phyloP scores from a whole-genome alignment of 805 yeast species.

The Pichia manshurica region DNA sequence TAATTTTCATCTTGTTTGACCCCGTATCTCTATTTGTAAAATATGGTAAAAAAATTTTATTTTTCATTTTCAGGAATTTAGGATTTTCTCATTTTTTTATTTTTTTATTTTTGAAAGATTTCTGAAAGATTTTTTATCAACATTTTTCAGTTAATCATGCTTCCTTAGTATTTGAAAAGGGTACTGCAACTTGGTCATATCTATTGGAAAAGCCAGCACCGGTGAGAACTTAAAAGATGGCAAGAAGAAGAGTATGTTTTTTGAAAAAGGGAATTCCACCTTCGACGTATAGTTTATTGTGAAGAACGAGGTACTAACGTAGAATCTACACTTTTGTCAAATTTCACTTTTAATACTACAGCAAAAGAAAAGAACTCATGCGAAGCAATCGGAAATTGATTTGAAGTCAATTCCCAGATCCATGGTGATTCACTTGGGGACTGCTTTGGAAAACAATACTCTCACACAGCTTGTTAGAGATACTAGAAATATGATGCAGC shows the following conservation, averaged over 20 bases:
- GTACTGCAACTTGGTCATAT: too few species aligned
- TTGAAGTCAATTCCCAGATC: constrained; percentile 76
- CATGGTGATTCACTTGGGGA: constrained; percentile 87
- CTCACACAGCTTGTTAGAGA: constrained; percentile 81
- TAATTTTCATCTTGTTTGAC: too few species aligned
- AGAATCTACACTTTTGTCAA: neutral
- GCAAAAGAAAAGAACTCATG: constrained; percentile 86
- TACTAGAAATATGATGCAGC: constrained; percentile 87
- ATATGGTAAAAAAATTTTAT: too few species aligned
- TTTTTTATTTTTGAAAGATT: neutral
- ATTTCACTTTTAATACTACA: constrained; percentile 15
- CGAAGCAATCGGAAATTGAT: constrained; percentile 56
- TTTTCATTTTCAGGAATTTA: too few species aligned
- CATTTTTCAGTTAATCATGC: too few species aligned
- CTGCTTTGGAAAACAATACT: constrained; percentile 68
- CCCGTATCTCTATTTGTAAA: too few species aligned
- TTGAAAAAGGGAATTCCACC: neutral
- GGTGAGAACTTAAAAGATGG: constrained; percentile 18
- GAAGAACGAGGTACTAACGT: neutral
- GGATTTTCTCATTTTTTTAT: neutral
- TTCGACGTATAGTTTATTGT: neutral
- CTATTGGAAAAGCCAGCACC: too few species aligned
- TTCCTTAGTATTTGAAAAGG: too few species aligned
- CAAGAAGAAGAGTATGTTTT: constrained; percentile 32
- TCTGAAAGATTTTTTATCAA: neutral